Evolutionary conservation across 768 basidiomycete species (phyloP), one percentile per base, ranked within the genome.

Genomic region (Lactarius akahatsu): DNA sequence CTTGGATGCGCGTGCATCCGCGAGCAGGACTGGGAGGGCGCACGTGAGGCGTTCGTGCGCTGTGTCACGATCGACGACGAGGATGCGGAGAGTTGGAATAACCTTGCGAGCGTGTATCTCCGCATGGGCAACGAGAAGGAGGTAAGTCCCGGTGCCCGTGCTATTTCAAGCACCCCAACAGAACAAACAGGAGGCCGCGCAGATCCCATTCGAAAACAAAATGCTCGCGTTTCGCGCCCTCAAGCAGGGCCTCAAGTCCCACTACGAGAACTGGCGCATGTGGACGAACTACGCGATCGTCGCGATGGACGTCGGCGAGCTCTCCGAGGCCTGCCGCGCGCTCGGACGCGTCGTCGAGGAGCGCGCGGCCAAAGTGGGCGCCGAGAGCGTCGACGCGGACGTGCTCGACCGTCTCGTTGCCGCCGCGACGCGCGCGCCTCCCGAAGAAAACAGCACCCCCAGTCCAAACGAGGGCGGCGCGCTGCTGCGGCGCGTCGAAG

Each of bases 211-310:
- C 73, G 77, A 83, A 54, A 87, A 96, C 80, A 96, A 94, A 75
- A 79, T 88, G 56, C 84, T 94, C 52, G 97, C 97, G 1, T 97
- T 93, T 82, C 89, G 89, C 20, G 96, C 97, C 2, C 88, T 99
- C 32, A 89, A 91, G 70, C 91, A 93, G 67, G 96, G 97, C 1
- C 83, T 98, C 67, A 88, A 87, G 71, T 86, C 84, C 76, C 85
- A 85, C 58, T 91, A 94, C 75, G 88, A 92, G 32, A 96, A 94
- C 73, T 98, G 96, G 96, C 85, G 94, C 23, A 96, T 99, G 91
- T 99, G 97, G 97, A 83, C 83, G 67, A 99, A 99, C 80, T 98
- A 95, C 80, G 95, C 93, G 89, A 81, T 97, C 73, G 89, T 98
- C 32, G 84, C 92, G 4, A 81, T 97, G 76, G 94, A 98, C 70